Evolutionary conservation across 2,329 filamentous ascomycete species (phyloP), one percentile per base, ranked within the genome.

Genomic region (Leptodontidium sp.): DNA sequence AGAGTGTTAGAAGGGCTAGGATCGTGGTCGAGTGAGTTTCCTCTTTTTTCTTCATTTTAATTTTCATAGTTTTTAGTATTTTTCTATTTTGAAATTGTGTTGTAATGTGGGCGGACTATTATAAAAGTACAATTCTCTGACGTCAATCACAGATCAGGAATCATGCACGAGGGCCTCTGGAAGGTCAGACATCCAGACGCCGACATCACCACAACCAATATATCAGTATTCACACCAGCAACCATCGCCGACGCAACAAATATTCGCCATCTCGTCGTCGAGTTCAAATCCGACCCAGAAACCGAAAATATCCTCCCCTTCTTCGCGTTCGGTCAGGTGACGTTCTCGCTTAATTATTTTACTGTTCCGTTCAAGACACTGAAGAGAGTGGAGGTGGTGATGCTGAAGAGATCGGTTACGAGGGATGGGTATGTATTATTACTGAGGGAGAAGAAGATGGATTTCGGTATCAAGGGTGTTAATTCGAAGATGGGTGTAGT

Each of bases 381-480:
- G 12, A 58, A 40, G n/a, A 58, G 55, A 17, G 32, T 40, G 35
- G 55, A 58, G 55, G 40, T 58, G 55, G 7, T 40, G 35, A 40
- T 58, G n/a, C 55, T 32, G 8, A 21, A 15, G 32, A 21, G 55
- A 40, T 38, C 32, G 32, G 6, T 58, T 14, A 24, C 55, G 3
- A 26, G 9, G 35, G 35, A 58, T 7, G 35, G 2, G 2, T 58
- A 58, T 40, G 17, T 21, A 1, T 24, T 58, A 11, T 29, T 58
- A n/a, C 15, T 40, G 55, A 58, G 55, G 35, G 55, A 58, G 55
- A 58, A 58, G 35, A 58, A 40, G 55, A 15, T 58, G 55, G 32
- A 58, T 2, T 58, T 38, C 35, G 55, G 55, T n/a, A 58, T 58
- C n/a, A 40, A 58, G 35, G 55, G 55, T 1, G 17, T 58, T n/a